A percentile compares a stretch with the other conserved stretches of the same genome.
Conservation (phyloP, 371 early-diverging fungal species). For the Circinella umbellata region DNA sequence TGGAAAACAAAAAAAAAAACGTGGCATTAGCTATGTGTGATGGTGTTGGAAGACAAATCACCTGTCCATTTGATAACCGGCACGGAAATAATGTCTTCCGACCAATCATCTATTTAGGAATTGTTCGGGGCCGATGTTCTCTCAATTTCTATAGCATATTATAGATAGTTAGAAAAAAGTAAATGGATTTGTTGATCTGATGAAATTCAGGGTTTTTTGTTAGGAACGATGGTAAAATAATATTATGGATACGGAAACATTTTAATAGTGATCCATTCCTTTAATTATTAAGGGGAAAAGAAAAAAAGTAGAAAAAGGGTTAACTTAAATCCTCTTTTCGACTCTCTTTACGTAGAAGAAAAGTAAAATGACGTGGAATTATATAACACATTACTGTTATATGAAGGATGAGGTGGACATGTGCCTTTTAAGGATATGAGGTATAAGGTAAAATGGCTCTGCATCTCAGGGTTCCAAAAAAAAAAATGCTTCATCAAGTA, state of each 20-base stretch:
- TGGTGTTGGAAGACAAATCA: background rate
- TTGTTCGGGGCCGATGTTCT: background rate
- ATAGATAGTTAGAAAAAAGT: too few relatives aligned
- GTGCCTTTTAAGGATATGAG: background rate
- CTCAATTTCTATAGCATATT: too few relatives aligned
- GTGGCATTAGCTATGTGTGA: background rate
- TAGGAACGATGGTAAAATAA: background rate
- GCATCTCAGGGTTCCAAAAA: too few relatives aligned
- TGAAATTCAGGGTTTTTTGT: background rate
- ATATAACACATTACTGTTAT: too few relatives aligned
- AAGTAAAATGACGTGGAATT: background rate
- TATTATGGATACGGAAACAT: too few relatives aligned
- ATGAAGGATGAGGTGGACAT: background rate
- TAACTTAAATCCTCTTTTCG: background rate
- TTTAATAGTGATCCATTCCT: too few relatives aligned
- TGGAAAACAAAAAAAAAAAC: background rate
- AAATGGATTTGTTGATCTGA: background rate
- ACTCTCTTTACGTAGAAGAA: too few relatives aligned
- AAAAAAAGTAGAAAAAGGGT: background rate
- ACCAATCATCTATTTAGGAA: background rate
- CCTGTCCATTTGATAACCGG: constrained; percentile 8
- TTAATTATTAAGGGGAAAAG: background rate
- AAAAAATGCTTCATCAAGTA: background rate
- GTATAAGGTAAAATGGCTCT: too few relatives aligned
- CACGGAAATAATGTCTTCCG: constrained; percentile 11